Percentiles rank a stretch among this genome's conserved stretches.
phyloP scores from a whole-genome alignment of 31 red algal genomes.

The Endocladia muricata region DNA sequence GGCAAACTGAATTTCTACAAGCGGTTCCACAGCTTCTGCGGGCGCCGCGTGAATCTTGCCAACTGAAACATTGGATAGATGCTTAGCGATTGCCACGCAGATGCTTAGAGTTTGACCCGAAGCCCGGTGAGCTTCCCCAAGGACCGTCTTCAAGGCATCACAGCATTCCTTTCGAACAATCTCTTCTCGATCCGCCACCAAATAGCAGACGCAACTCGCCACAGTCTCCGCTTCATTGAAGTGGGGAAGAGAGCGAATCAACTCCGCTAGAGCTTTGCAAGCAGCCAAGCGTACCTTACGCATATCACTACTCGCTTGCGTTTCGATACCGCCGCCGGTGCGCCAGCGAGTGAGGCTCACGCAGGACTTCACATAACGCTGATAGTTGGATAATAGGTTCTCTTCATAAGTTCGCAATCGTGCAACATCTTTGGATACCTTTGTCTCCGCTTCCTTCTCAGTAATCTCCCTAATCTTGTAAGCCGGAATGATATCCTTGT shows the following conservation, averaged over 20 bases:
- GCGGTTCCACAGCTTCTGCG: constrained; percentile 47
- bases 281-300: constrained; percentile 20
- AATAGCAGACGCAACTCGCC: constrained; percentile 15
- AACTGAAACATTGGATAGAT: constrained; percentile 37
- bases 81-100: constrained; percentile 47
- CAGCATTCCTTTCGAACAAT: constrained; percentile 19
- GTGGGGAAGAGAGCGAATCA: constrained; percentile 42
- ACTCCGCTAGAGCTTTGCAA: constrained; percentile 32
- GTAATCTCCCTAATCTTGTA: constrained; percentile 64
- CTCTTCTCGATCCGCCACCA: constrained; percentile 32
- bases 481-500: constrained; percentile 55
- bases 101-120: constrained; percentile 41
- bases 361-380: constrained; percentile 48
- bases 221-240: constrained; percentile 59
- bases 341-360: constrained; percentile 34
- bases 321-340: constrained; percentile 8
- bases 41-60: constrained; percentile 24
- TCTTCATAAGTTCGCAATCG: constrained; percentile 62
- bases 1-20: constrained; percentile 60
- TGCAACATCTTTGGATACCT: constrained; percentile 66
- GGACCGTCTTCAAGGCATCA: constrained; percentile 31
- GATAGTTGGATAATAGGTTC: constrained; percentile 34
- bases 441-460: constrained; percentile 56
- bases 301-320: constrained; percentile 30
- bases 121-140: constrained; percentile 53